These are phyloP conservation scores for Castanea sativa DNA, from an alignment of 306 rosid species.

Conservation along the genomic window DNA sequence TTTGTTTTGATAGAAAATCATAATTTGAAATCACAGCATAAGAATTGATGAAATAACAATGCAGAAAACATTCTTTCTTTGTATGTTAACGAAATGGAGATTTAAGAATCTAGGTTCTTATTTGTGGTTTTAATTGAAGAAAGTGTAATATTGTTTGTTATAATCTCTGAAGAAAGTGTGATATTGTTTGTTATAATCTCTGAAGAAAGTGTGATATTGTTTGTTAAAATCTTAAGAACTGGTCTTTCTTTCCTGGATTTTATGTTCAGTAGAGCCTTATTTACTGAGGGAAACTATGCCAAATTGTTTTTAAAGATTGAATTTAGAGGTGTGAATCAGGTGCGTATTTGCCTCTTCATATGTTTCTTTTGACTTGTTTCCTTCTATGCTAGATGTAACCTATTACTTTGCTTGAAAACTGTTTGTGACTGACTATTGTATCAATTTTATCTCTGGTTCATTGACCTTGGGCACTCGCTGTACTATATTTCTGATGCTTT, in stretches of 20 bases:
- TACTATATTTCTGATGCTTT: constrained; percentile 10
- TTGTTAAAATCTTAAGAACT: constrained; percentile 10
- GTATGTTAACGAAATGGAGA: background rate
- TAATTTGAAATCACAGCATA: constrained; percentile 17
- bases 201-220: background rate
- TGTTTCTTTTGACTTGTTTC: background rate
- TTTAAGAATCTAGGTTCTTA: background rate
- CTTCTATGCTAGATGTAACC: background rate
- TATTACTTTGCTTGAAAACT: background rate
- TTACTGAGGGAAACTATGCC: background rate
- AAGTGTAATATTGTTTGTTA: constrained; percentile 4
- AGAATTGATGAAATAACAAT: background rate
- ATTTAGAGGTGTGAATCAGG: background rate
- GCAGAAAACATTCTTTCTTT: constrained; percentile 4
- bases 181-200: constrained; percentile 4
- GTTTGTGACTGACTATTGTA: background rate
- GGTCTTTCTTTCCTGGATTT: background rate
- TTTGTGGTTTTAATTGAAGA: background rate
- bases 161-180: background rate
- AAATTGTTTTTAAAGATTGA: background rate
- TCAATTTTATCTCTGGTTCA: constrained; percentile 10
- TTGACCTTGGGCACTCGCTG: background rate
- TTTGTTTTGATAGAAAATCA: constrained; percentile 6
- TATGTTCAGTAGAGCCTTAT: background rate
- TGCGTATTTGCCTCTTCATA: background rate